Evolutionary conservation across 257 asterid genomes (phyloP), one percentile per base, ranked within the genome.

Genomic region (Solanum ahanhuiri): DNA sequence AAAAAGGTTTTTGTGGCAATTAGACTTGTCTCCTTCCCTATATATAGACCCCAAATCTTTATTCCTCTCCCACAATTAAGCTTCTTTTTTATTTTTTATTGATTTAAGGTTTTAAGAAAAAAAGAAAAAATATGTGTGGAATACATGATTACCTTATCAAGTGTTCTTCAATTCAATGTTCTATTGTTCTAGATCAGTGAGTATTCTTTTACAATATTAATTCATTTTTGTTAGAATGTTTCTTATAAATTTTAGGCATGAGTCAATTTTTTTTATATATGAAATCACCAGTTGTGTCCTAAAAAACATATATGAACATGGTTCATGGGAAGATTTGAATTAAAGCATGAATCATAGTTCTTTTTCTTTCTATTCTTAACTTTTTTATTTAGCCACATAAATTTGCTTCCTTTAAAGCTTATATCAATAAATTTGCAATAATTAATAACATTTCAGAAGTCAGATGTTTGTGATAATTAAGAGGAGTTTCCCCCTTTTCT

Each of bases 141-240:
- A 90, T 90, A 75, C 89, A 86, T 41, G 81, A 48, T 64, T 77
- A 67, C 41, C 39, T 81, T 66, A 88, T 83, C 90, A 90, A 43
- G 51, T 43, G 14, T 43, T 11, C 5, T 43, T 43, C 14, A 11
- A 5, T 11, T 43, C 76, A 31, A 31, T 31, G 34, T 31, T 31
- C 34, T 83, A 35, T 45, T 45, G 17, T 45, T 45, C 18, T 45
- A 18, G 2, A 45, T 12, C 18, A 12, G 18, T 45, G 57, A 18
- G 67, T 75, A 15, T 51, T 51, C 6, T 81, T n/a, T 64, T 57
- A 45, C 6, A 63, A 11, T 35, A 2, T 20, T 43, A 63, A 7
- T 35, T 4, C 30, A 33, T 37, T 43, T 69, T 57, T 69, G n/a
- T 18, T 14, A 9, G 7, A 4, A 83, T 22, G 23, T 45, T 12